A percentile compares a stretch with the other conserved stretches of the same genome.
Conservation (phyloP, 2,329 filamentous ascomycete genomes). For the Colletotrichum sp. region DNA sequence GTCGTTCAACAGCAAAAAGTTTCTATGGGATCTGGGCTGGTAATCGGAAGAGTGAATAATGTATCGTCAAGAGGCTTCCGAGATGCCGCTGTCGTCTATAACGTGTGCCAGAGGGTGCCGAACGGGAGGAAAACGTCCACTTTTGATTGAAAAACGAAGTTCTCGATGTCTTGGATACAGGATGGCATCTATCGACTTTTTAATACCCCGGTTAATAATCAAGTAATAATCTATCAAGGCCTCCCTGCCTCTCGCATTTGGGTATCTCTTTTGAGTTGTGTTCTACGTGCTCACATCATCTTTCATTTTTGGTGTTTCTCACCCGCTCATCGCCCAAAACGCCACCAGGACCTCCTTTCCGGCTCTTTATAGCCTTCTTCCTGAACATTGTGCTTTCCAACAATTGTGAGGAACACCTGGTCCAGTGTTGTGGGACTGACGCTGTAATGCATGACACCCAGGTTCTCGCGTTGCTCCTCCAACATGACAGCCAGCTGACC, state of each 20-base stretch:
- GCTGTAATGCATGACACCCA: constrained; percentile 85
- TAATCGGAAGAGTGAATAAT: neutral
- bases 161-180: neutral
- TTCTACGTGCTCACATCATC: neutral
- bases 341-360: constrained; percentile 25
- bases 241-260: neutral
- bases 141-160: neutral
- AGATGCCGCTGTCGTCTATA: neutral
- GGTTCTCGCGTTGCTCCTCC: constrained; percentile 69
- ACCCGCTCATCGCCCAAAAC: neutral
- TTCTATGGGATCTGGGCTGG: neutral
- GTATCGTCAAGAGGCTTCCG: neutral
- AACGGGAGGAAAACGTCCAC: neutral
- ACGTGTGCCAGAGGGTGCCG: neutral
- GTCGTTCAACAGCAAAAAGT: neutral
- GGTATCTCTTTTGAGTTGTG: neutral
- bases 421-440: constrained; percentile 88
- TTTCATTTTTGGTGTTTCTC: neutral
- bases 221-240: neutral
- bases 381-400: constrained; percentile 77
- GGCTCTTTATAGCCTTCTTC: constrained; percentile 68
- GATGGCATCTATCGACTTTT: neutral
- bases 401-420: constrained; percentile 88
- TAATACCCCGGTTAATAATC: neutral
- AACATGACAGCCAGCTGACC: constrained; percentile 73